Evolutionary conservation across 2,329 filamentous ascomycete species (phyloP).

Genomic region (Sporothrix variecibatus): DNA sequence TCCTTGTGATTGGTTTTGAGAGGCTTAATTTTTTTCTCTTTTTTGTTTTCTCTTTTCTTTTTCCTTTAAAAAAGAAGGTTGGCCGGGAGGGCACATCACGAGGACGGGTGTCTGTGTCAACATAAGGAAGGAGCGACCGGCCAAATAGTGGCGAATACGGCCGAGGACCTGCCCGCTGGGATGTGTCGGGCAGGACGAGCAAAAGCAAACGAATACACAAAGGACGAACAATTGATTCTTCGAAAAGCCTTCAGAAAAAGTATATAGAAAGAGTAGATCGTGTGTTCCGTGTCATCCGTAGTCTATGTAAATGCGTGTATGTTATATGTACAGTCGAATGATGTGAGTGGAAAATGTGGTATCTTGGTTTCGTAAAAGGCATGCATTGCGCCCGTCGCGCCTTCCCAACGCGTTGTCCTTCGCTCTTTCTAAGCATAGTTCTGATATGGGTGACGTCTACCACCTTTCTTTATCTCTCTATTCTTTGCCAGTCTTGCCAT

Average conservation of each 20-base stretch:
- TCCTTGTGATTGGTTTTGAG: not conserved
- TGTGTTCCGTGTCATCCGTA: not conserved
- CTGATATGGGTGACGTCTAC: not conserved
- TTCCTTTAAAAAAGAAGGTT: not conserved
- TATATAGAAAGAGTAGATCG: not conserved
- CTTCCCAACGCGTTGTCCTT: not conserved
- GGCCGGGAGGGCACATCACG: not conserved
- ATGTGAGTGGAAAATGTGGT: conserved; percentile 8
- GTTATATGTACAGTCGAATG: not conserved
- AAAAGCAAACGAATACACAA: conserved; percentile 7
- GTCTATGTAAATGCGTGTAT: not conserved
- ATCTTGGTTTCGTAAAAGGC: not conserved
- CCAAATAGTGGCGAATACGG: conserved; percentile 16
- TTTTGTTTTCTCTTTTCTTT: not conserved
- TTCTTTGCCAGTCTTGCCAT: not conserved
- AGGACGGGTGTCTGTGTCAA: not conserved
- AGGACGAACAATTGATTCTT: not conserved
- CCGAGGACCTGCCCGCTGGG: conserved; percentile 8
- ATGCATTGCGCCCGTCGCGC: not conserved
- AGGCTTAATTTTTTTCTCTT: too few relatives aligned
- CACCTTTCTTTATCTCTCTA: not conserved
- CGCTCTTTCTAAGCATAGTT: not conserved
- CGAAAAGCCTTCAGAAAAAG: not conserved
- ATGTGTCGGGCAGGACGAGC: not conserved
- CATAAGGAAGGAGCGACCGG: conserved; percentile 9